A percentile compares a stretch with the other conserved stretches of the same genome.
These are phyloP conservation scores for Puccinellia tenuiflora DNA, from an alignment of 176 grass and related monocot species.

Conservation along the genomic window DNA sequence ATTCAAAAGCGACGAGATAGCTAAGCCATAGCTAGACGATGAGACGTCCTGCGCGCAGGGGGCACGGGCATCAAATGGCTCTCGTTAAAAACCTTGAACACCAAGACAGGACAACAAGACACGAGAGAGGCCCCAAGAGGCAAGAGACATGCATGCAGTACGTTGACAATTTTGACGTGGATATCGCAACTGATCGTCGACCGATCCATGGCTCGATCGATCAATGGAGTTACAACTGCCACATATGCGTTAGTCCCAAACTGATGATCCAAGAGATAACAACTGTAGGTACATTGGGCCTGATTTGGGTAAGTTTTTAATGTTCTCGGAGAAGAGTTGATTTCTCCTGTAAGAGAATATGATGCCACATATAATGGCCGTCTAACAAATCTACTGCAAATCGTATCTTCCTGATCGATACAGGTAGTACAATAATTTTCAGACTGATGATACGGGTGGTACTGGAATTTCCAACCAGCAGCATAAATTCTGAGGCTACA, in stretches of 20 bases:
- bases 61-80: constrained; percentile 1
- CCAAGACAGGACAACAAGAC: background rate
- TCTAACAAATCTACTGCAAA: background rate
- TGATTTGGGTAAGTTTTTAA: background rate
- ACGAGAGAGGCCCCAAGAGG: background rate
- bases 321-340: background rate
- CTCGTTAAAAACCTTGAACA: constrained; percentile 2
- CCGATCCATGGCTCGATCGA: background rate
- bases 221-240: background rate
- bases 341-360: background rate
- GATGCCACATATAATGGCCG: background rate
- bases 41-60: background rate
- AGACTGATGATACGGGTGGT: background rate
- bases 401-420: background rate
- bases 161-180: constrained; percentile 18
- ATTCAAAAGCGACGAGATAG: background rate
- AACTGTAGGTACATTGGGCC: background rate
- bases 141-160: background rate
- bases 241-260: background rate
- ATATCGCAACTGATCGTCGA: background rate
- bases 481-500: background rate
- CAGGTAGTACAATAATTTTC: background rate
- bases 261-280: background rate
- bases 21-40: background rate
- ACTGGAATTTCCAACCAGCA: background rate